Evolutionary conservation across 2,329 filamentous ascomycete species (phyloP).

Genomic region (Aspergillus aculeatinus): DNA sequence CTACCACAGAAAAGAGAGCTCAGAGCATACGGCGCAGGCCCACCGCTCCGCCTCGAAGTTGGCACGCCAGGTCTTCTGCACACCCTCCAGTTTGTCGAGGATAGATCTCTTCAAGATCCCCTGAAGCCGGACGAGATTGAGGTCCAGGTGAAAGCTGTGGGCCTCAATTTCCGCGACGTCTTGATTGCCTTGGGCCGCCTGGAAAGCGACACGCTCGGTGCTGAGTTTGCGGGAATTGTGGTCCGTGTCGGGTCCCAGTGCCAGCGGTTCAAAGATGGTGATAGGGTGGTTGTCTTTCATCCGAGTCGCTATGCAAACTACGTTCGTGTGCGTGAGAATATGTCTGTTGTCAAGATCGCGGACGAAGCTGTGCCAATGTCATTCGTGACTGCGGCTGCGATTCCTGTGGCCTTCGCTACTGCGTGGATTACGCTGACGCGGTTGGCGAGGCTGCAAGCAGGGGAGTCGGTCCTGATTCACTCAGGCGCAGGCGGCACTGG

Average conservation of each 20-base stretch:
- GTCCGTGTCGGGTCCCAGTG: neutral
- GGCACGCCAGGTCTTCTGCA: conserved; percentile 20
- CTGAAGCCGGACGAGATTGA: conserved; percentile 21
- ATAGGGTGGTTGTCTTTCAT: conserved; percentile 14
- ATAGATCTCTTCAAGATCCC: conserved; percentile 1
- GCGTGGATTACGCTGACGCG: conserved; percentile 9
- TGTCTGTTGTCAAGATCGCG: neutral
- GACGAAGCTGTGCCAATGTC: neutral
- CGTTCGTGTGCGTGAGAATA: conserved; percentile 18
- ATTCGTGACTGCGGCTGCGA: conserved; percentile 2
- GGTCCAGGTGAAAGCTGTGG: conserved; percentile 23
- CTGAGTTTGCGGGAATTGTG: conserved; percentile 3
- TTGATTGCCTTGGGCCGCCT: conserved; percentile 4
- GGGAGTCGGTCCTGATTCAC: conserved; percentile 27
- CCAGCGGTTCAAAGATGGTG: conserved; percentile 21
- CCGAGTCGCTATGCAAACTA: conserved; percentile 20
- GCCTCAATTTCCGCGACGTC: conserved; percentile 26
- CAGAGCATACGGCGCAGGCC: neutral
- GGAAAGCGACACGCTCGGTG: neutral
- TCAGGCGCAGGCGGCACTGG: conserved; percentile 30
- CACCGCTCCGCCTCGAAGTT: conserved; percentile 16
- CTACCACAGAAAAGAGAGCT: neutral
- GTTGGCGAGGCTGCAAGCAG: conserved; percentile 18
- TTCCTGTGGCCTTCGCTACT: conserved; percentile 8
- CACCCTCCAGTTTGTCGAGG: conserved; percentile 19